Evolutionary conservation across 2,329 filamentous ascomycete species (phyloP).

Genomic region (Neonectria punicea): DNA sequence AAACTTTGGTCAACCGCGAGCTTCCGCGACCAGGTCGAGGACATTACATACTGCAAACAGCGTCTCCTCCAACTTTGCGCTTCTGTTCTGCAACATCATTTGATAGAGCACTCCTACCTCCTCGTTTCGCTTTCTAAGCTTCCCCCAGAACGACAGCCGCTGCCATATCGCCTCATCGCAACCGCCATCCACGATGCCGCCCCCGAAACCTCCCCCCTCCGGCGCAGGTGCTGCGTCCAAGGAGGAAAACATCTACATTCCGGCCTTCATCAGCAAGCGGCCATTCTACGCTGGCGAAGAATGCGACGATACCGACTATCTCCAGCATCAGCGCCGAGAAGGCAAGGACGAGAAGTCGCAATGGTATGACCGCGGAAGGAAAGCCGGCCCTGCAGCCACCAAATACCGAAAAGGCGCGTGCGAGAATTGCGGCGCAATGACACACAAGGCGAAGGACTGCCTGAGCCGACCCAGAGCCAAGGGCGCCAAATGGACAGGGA

Average conservation of each 20-base stretch:
- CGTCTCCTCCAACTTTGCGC: neutral
- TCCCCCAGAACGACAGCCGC: no score
- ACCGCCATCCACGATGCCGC: constrained; percentile 14
- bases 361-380: constrained; percentile 94
- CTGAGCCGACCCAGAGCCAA: constrained; percentile 87
- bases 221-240: constrained; percentile 66
- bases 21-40: neutral
- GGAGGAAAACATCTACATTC: constrained; percentile 98
- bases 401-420: constrained; percentile 98
- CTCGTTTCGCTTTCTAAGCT: no score
- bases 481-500: constrained; percentile 91
- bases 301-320: constrained; percentile 84
- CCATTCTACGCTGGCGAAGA: constrained; percentile 93
- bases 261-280: constrained; percentile 96
- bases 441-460: constrained; percentile 95
- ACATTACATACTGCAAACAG: neutral
- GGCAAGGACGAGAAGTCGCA: constrained; percentile 76
- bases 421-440: constrained; percentile 98
- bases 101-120: neutral
- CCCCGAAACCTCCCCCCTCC: constrained; percentile 48
- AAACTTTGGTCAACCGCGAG: neutral
- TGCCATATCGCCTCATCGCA: neutral
- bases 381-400: constrained; percentile 85
- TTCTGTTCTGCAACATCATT: no score
- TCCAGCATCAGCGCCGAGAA: constrained; percentile 86